Conservation (phyloP, 257 asterid species). For the Solanum appendiculatum region DNA sequence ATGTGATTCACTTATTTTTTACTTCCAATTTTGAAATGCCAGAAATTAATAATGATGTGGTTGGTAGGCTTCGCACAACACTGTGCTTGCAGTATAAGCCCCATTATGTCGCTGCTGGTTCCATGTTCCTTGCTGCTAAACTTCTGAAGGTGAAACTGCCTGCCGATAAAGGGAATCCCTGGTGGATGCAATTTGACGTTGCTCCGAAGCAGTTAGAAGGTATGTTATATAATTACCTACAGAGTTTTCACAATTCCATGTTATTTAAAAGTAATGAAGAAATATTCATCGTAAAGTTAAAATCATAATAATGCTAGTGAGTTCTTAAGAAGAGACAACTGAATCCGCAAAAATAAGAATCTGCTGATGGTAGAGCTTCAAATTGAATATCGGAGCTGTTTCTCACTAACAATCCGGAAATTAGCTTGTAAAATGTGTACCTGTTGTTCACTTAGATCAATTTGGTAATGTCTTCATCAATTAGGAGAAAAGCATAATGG, state of each 20-base stretch:
- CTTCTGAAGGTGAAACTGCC: slow-evolving; percentile 40
- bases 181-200: slow-evolving; percentile 73
- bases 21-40: neutral
- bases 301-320: neutral
- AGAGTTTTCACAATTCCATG: neutral
- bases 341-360: neutral
- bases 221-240: slow-evolving; percentile 4
- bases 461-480: neutral
- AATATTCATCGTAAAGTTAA: neutral
- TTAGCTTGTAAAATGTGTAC: neutral
- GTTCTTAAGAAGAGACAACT: neutral
- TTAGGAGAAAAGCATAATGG: neutral
- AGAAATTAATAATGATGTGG: neutral
- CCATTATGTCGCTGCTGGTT: slow-evolving; percentile 52
- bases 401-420: neutral
- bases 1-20: neutral
- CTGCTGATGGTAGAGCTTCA: neutral
- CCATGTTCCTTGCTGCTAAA: slow-evolving; percentile 48
- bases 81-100: slow-evolving; percentile 61
- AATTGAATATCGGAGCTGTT: neutral
- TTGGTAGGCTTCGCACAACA: slow-evolving; percentile 43
- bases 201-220: slow-evolving; percentile 44
- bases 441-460: neutral
- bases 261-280: neutral
- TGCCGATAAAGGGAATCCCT: slow-evolving; percentile 25